Evolutionary conservation across 306 rosid species (phyloP).

Genomic region (Lagenaria siceraria): DNA sequence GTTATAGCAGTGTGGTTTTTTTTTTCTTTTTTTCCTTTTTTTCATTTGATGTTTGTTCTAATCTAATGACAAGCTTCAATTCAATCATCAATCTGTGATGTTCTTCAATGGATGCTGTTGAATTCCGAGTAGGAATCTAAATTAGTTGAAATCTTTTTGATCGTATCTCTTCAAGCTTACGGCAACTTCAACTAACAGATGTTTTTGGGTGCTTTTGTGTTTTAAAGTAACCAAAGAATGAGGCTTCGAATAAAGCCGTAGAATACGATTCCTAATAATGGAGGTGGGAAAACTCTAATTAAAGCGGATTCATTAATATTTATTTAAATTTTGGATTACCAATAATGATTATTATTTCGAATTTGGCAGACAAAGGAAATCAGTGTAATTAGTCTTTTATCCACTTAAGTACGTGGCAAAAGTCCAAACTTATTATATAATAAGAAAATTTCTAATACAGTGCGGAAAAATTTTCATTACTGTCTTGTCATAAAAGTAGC

Average conservation of each 20-base stretch:
- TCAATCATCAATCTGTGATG: neutral
- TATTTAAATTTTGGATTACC: too few species aligned
- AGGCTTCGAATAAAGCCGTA: neutral
- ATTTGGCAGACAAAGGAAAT: too few species aligned
- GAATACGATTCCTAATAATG: neutral
- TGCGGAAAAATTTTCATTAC: too few species aligned
- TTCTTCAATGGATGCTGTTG: neutral
- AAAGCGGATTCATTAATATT: neutral
- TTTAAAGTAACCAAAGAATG: neutral
- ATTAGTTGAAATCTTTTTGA: neutral
- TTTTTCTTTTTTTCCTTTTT: neutral
- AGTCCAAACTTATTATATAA: too few species aligned
- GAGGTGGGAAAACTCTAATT: neutral
- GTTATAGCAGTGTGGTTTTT: neutral
- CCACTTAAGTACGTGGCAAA: too few species aligned
- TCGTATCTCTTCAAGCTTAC: constrained; percentile 1
- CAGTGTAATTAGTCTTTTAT: too few species aligned
- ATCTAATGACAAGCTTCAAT: neutral
- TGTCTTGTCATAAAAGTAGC: too few species aligned
- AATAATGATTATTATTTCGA: too few species aligned
- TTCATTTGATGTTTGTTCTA: neutral
- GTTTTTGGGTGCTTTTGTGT: neutral
- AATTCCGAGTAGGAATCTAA: neutral
- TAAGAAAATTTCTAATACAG: too few species aligned
- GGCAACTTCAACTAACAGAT: neutral